Evolutionary conservation across 306 rosid species (phyloP).

Genomic region (Vachellia pachyceras): DNA sequence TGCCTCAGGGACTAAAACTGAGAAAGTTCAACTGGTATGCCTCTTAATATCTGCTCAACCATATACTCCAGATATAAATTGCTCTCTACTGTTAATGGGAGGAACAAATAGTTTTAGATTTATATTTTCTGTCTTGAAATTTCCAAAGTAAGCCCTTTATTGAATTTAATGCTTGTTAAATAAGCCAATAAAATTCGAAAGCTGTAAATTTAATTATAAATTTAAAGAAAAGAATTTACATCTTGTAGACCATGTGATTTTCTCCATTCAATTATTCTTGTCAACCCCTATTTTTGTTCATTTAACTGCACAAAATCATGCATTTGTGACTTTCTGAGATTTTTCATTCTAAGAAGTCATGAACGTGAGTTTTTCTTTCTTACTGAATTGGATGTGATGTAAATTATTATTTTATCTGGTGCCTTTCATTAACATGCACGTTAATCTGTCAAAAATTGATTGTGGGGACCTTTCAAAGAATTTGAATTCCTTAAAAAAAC

Average conservation of each 20-base stretch:
- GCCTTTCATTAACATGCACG: conserved; percentile 18
- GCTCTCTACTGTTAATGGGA: conserved; percentile 3
- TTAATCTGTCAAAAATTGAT: conserved; percentile 22
- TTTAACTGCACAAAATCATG: conserved; percentile 5
- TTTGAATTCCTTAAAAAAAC: conserved; percentile 31
- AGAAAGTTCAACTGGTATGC: conserved; percentile 91
- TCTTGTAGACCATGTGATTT: neutral
- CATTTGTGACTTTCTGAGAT: neutral
- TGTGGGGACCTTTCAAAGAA: conserved; percentile 18
- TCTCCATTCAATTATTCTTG: neutral
- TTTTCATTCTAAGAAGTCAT: conserved; percentile 15
- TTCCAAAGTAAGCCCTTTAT: conserved; percentile 4
- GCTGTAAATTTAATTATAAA: neutral
- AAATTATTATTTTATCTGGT: neutral
- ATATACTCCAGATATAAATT: conserved; percentile 23
- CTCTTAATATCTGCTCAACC: conserved; percentile 16
- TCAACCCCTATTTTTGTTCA: neutral
- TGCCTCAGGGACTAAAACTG: conserved; percentile 62
- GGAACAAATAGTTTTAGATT: conserved; percentile 19
- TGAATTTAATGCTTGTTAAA: neutral
- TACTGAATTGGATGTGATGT: conserved; percentile 23
- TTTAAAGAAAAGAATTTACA: conserved; percentile 7
- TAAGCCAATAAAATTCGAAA: conserved; percentile 8
- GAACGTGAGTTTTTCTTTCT: conserved; percentile 22
- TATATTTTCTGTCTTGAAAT: neutral